Evolutionary conservation across 495 filamentous ascomycete species (phyloP).

Genomic region (Diplogelasinospora grovesii): DNA sequence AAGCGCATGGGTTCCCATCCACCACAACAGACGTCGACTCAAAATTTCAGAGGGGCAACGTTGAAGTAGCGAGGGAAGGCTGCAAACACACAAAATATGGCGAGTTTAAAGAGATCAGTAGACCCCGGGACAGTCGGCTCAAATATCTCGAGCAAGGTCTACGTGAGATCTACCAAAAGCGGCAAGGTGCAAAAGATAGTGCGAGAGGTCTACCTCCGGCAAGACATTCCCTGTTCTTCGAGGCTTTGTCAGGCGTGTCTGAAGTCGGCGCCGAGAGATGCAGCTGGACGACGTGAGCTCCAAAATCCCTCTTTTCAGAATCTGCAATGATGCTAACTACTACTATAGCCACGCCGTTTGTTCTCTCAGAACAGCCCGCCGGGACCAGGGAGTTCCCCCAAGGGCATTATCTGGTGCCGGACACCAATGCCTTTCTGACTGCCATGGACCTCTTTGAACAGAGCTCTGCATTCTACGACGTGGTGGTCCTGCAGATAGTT

Average conservation of each 20-base stretch:
- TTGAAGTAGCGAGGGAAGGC: neutral
- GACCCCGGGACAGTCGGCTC: conserved; percentile 60
- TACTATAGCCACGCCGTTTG: conserved; percentile 61
- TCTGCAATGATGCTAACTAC: conserved; percentile 11
- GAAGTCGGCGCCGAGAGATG: conserved; percentile 63
- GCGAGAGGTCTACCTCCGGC: conserved; percentile 86
- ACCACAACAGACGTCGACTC: too few relatives aligned
- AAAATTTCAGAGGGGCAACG: too few relatives aligned
- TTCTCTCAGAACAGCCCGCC: conserved; percentile 80
- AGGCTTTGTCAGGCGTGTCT: conserved; percentile 74
- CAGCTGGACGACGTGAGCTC: conserved; percentile 68
- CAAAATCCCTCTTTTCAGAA: neutral
- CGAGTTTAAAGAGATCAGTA: conserved; percentile 74
- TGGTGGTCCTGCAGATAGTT: conserved; percentile 90
- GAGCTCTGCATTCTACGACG: conserved; percentile 85
- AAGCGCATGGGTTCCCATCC: too few relatives aligned
- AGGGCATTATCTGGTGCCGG: conserved; percentile 92
- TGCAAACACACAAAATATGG: conserved; percentile 49
- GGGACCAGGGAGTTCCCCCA: conserved; percentile 72
- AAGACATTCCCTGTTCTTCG: conserved; percentile 97
- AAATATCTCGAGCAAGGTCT: conserved; percentile 87
- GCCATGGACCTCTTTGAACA: conserved; percentile 97
- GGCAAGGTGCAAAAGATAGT: conserved; percentile 99
- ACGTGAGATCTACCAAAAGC: conserved; percentile 82
- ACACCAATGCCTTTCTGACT: conserved; percentile 92